Base-by-base conservation (phyloP, 805 yeast species). In the Starmerella bombicola region DNA sequence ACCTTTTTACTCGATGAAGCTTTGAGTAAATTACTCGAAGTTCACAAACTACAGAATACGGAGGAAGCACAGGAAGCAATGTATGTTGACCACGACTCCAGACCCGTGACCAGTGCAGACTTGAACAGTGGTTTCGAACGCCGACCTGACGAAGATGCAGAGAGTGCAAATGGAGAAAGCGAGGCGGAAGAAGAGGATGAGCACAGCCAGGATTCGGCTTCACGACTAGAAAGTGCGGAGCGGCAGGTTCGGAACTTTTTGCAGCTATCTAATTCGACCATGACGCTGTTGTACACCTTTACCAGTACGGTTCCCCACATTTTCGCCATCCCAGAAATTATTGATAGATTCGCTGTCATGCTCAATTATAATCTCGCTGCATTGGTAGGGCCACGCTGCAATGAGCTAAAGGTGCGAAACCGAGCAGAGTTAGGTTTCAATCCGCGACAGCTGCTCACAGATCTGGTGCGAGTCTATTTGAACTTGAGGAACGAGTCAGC, bases 331-430 rank as follows among this genome's bases (percentile, higher is more conserved):
- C 75, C 82, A 2, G 98, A 91, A 61, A 77, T 91, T 54, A 95
- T 88, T 31, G 95, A 85, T 53, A 71, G 98, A 60, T 66, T 91
- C 47, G 94, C 98, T 0, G 85, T 94, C 34, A 91, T 91, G 99
- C 67, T 91, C 57, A 80, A 91, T 63, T 88, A 86, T 62, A 91
- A 91, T 57, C 65, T 91, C 46, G 80, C 76, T 37, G 84, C 88
- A n/a, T 67, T 91, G 60, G 96, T 85, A 20, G 99, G 99, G 0
- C 96, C 97, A 13, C 80, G 80, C 56, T 86, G 95, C 63, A 73
- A 86, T 8, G 85, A 80, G 37, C 70, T 91, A 52, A 84, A 82
- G 55, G 98, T 91, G 22, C 69, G 71, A 44, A 70, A 79, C 47
- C 96, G 96, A 0, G 82, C 78, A 48, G 73, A 76, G 50, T 86